Percentiles rank a stretch among this genome's conserved stretches.
These are phyloP conservation scores for Cucumis cinereus DNA, from an alignment of 306 rosid species.

Conservation along the genomic window DNA sequence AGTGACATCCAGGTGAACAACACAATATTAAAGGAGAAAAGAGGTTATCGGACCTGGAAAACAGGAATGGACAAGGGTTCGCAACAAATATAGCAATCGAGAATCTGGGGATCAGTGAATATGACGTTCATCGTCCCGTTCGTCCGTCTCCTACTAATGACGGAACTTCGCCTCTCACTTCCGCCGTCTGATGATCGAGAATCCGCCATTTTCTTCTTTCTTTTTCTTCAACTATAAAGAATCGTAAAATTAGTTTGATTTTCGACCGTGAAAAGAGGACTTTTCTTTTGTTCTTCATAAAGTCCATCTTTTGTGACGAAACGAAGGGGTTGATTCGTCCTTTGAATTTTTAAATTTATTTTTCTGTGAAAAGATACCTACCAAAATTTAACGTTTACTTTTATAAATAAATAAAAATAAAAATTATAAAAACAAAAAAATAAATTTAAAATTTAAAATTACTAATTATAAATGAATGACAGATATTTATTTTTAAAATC, in stretches of 20 bases:
- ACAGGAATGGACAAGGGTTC: constrained; percentile 51
- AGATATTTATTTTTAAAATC: no score
- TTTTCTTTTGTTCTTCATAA: neutral
- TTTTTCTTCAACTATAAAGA: neutral
- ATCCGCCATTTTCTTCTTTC: neutral
- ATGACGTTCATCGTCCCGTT: neutral
- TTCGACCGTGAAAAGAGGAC: neutral
- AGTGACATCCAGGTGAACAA: neutral
- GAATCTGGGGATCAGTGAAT: constrained; percentile 60
- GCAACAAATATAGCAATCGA: constrained; percentile 70
- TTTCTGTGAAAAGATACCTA: no score
- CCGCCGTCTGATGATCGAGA: neutral
- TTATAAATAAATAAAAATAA: no score
- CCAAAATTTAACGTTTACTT: no score
- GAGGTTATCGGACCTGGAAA: constrained; percentile 41
- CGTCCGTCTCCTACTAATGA: neutral
- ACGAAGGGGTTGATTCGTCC: no score
- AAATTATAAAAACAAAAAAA: no score
- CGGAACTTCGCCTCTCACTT: neutral
- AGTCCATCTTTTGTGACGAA: neutral
- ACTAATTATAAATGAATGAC: no score
- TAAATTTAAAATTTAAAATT: no score
- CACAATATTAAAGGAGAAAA: neutral
- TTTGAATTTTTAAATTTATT: no score
- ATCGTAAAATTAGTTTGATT: neutral